A percentile compares a stretch with the other conserved stretches of the same genome.
These are phyloP conservation scores for Verticillium zaregamsianum DNA, from an alignment of 2,329 filamentous ascomycete species.

Conservation along the genomic window DNA sequence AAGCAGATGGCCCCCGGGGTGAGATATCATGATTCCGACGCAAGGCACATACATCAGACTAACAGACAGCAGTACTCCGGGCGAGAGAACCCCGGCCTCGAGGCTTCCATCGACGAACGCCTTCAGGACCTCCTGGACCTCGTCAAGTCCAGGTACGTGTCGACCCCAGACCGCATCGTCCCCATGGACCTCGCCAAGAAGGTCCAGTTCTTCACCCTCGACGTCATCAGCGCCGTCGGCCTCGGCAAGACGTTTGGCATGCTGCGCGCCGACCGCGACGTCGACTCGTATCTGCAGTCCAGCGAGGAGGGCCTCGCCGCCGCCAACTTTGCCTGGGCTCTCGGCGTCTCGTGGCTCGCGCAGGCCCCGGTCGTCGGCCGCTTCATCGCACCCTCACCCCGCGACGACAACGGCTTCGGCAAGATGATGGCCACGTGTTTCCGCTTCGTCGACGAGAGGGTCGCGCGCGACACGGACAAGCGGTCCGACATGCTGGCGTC, in stretches of 20 bases:
- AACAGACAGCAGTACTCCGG: slow-evolving; percentile 42
- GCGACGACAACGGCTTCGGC: slow-evolving; percentile 26
- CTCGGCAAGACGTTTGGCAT: slow-evolving; percentile 47
- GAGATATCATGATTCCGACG: slow-evolving; percentile 13
- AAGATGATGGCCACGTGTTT: slow-evolving; percentile 27
- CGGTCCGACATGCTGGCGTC: slow-evolving; percentile 24
- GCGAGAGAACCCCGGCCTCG: slow-evolving; percentile 47
- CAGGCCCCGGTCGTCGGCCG: slow-evolving; percentile 22
- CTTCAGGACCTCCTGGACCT: slow-evolving; percentile 40
- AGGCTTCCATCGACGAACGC: slow-evolving; percentile 42
- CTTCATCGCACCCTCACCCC: slow-evolving; percentile 20
- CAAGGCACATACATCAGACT: neutral
- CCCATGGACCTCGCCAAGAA: slow-evolving; percentile 43
- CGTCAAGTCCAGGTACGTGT: slow-evolving; percentile 39
- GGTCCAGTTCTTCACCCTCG: slow-evolving; percentile 47
- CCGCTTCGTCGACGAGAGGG: slow-evolving; percentile 20
- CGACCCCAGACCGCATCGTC: slow-evolving; percentile 17
- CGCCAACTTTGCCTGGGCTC: slow-evolving; percentile 19
- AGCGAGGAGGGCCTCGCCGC: slow-evolving; percentile 26
- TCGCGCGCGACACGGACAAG: slow-evolving; percentile 11
- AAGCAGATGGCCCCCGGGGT: slow-evolving; percentile 49
- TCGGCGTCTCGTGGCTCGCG: slow-evolving; percentile 22
- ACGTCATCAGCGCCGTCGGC: slow-evolving; percentile 47
- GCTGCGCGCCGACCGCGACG: slow-evolving; percentile 38
- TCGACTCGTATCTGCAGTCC: slow-evolving; percentile 32